These are phyloP conservation scores for Fusarium longipes DNA, from an alignment of 2,329 filamentous ascomycete species.

Conservation along the genomic window DNA sequence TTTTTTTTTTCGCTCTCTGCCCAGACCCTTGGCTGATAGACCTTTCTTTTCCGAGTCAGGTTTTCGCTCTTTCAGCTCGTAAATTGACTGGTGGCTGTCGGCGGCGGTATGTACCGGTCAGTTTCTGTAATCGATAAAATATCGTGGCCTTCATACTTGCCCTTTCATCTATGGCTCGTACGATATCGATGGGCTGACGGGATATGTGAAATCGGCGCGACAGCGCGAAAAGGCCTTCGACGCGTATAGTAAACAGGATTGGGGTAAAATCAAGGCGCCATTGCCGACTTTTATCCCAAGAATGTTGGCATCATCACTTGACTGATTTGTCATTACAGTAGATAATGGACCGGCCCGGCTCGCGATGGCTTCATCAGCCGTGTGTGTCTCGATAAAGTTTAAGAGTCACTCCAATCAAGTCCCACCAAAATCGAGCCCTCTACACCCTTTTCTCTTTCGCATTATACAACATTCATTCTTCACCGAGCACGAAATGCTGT, in stretches of 20 bases:
- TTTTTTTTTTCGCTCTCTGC: neutral
- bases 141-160: neutral
- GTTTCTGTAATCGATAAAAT: neutral
- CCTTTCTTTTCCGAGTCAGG: neutral
- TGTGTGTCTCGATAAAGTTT: constrained; percentile 22
- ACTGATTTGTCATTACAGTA: neutral
- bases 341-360: neutral
- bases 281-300: neutral
- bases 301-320: neutral
- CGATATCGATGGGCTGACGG: neutral
- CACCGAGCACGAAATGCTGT: neutral
- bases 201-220: neutral
- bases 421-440: neutral
- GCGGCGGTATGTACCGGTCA: constrained; percentile 1
- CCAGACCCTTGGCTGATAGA: neutral
- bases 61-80: neutral
- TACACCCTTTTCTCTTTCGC: neutral
- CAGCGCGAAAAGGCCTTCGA: neutral
- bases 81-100: constrained; percentile 1
- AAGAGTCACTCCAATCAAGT: neutral
- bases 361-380: constrained; percentile 27
- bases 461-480: neutral
- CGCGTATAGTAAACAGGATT: neutral
- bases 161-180: neutral
- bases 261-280: neutral